A percentile compares a stretch with the other conserved stretches of the same genome.
Conservation (phyloP, 139 green algal species). For the Coelastrella sp. region DNA sequence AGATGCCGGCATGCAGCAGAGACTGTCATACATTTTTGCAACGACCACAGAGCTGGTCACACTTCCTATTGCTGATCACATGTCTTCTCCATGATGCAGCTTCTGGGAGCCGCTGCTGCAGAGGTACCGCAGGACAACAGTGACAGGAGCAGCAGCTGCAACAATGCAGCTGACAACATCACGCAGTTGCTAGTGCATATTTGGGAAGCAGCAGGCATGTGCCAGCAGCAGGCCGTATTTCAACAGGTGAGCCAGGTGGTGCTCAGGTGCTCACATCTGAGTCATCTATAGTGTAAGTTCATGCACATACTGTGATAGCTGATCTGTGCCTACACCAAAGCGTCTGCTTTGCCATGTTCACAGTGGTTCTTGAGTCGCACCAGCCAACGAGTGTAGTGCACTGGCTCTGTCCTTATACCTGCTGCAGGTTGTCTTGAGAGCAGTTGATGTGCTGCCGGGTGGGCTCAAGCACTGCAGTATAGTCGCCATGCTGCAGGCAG, state of each 20-base stretch:
- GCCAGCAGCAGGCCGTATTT: not conserved
- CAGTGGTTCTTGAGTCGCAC: too few species aligned
- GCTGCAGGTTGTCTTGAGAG: not conserved
- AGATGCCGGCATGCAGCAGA: too few species aligned
- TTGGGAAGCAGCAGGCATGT: not conserved
- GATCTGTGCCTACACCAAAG: too few species aligned
- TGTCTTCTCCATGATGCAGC: not conserved
- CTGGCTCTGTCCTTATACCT: too few species aligned
- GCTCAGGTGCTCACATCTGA: too few species aligned
- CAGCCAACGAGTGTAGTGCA: too few species aligned
- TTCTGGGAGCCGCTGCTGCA: not conserved
- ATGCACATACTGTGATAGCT: too few species aligned
- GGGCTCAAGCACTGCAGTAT: not conserved
- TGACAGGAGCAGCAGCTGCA: not conserved
- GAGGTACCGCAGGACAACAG: not conserved
- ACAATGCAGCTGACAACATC: not conserved
- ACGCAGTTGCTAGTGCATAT: not conserved
- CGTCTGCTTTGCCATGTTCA: too few species aligned
- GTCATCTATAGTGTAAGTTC: too few species aligned
- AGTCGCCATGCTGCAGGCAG: slow-evolving; percentile 21
- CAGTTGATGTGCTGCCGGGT: not conserved
- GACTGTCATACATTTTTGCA: too few species aligned
- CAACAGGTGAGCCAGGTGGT: not conserved
- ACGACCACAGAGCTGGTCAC: too few species aligned
- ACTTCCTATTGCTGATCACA: too few species aligned